Evolutionary conservation across 352 stramenopile species (phyloP).

Genomic region (Pythium monospermum): DNA sequence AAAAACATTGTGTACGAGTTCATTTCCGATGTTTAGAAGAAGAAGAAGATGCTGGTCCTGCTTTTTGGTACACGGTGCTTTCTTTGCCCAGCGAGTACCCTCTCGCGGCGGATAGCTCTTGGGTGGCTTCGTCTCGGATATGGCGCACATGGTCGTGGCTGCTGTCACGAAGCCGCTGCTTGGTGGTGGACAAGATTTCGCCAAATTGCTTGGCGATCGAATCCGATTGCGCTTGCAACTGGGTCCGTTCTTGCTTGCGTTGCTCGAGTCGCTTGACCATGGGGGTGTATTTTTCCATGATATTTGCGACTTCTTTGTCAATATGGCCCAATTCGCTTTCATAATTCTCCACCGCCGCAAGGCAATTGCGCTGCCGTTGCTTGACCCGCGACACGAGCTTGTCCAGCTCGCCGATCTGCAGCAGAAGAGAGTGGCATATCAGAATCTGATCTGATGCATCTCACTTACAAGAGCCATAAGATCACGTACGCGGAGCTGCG

Average conservation of each 20-base stretch:
- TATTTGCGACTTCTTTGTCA: slow-evolving; percentile 51
- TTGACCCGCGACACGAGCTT: slow-evolving; percentile 67
- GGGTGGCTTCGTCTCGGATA: slow-evolving; percentile 50
- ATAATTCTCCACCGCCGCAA: slow-evolving; percentile 44
- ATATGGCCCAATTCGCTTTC: slow-evolving; percentile 56
- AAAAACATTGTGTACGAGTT: background rate
- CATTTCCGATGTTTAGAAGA: slow-evolving; percentile 12
- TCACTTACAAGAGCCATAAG: background rate
- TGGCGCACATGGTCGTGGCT: slow-evolving; percentile 58
- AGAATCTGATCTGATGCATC: background rate
- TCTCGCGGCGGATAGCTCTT: slow-evolving; percentile 37
- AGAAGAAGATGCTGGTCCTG: background rate
- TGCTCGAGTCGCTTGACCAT: slow-evolving; percentile 56
- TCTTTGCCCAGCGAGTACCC: slow-evolving; percentile 52
- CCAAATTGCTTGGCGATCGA: slow-evolving; percentile 50
- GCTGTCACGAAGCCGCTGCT: slow-evolving; percentile 42
- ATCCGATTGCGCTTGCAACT: slow-evolving; percentile 42
- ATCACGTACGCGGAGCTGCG: slow-evolving; percentile 48
- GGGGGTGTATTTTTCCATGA: slow-evolving; percentile 60
- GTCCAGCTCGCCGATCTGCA: slow-evolving; percentile 66
- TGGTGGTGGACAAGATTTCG: slow-evolving; percentile 59
- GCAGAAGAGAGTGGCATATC: no score
- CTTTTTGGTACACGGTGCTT: slow-evolving; percentile 62
- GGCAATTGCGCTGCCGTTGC: slow-evolving; percentile 55
- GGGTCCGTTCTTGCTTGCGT: slow-evolving; percentile 37